Percentiles rank a stretch among this genome's conserved stretches.
Evolutionary conservation across 352 stramenopile species (phyloP).

Genomic region (Pythium diclinum): DNA sequence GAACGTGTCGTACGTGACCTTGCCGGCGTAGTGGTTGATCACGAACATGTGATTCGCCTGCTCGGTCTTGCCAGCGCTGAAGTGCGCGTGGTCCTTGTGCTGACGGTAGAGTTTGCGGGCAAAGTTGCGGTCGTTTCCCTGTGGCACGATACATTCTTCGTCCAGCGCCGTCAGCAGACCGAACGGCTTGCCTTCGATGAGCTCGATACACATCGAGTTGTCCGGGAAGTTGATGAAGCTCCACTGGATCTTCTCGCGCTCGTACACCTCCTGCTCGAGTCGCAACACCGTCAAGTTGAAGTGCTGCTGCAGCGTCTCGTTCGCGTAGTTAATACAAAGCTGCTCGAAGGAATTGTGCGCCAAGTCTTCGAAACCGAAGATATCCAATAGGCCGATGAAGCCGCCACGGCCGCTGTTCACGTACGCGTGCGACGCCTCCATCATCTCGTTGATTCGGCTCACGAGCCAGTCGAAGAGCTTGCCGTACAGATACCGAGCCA

Average conservation of each 20-base stretch:
- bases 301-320: slow-evolving; percentile 92
- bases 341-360: slow-evolving; percentile 95
- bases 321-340: slow-evolving; percentile 93
- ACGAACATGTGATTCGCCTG: slow-evolving; percentile 80
- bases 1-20: slow-evolving; percentile 92
- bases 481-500: slow-evolving; percentile 94
- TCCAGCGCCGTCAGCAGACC: slow-evolving; percentile 84
- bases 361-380: slow-evolving; percentile 87
- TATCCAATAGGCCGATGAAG: slow-evolving; percentile 84
- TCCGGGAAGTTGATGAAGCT: slow-evolving; percentile 90
- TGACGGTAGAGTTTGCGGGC: slow-evolving; percentile 76
- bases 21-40: slow-evolving; percentile 91
- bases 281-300: slow-evolving; percentile 89
- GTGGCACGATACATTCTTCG: slow-evolving; percentile 89
- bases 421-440: slow-evolving; percentile 31
- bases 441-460: slow-evolving; percentile 81
- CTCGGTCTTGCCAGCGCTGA: slow-evolving; percentile 73
- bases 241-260: slow-evolving; percentile 85
- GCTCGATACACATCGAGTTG: slow-evolving; percentile 87
- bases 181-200: slow-evolving; percentile 85
- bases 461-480: slow-evolving; percentile 94
- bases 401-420: slow-evolving; percentile 44
- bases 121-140: slow-evolving; percentile 87
- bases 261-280: slow-evolving; percentile 87
- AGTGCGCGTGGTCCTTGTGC: slow-evolving; percentile 65